phyloP scores from a whole-genome alignment of 139 green algal genomes.

The Chlamydomonas sphaeroides region DNA sequence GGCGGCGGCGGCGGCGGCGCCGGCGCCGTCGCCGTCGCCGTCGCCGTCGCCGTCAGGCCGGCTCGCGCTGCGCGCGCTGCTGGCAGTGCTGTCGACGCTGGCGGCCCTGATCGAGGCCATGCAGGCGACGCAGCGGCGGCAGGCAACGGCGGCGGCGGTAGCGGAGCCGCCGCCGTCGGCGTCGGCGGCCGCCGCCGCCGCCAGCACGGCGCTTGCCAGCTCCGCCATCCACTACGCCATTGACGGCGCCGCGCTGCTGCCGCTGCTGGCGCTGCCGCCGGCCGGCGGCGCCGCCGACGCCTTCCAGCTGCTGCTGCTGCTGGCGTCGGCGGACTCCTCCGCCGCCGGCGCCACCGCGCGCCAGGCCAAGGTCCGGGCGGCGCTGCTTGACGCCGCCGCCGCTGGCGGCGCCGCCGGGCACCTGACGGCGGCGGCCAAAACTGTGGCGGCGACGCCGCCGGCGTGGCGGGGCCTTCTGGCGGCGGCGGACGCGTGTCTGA shows the following conservation, averaged over 20 bases:
- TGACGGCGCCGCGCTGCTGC: not conserved
- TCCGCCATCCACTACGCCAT: not conserved
- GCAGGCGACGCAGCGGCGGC: not conserved
- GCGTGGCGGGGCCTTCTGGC: not conserved
- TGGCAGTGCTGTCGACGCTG: not conserved
- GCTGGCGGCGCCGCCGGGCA: not conserved
- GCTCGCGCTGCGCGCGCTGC: not conserved
- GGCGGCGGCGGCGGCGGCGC: not conserved
- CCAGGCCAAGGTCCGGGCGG: not conserved
- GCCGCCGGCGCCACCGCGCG: not conserved
- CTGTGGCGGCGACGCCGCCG: not conserved
- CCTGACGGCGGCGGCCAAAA: not conserved
- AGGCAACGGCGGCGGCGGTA: not conserved
- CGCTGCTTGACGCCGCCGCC: not conserved
- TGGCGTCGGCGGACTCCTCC: not conserved
- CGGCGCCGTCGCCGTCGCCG: not conserved
- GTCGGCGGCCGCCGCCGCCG: not conserved
- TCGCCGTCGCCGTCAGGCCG: not conserved
- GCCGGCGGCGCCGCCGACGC: not conserved
- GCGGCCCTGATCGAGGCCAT: no score
- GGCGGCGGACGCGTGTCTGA: not conserved
- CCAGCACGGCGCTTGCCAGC: not conserved
- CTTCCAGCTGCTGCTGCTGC: constrained; percentile 1
- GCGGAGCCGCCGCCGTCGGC: not conserved
- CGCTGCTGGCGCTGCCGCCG: not conserved